Evolutionary conservation across 225 moss, liverwort and hornwort species (phyloP), one percentile per base, ranked within the genome.

Genomic region (Straminergon stramineum): DNA sequence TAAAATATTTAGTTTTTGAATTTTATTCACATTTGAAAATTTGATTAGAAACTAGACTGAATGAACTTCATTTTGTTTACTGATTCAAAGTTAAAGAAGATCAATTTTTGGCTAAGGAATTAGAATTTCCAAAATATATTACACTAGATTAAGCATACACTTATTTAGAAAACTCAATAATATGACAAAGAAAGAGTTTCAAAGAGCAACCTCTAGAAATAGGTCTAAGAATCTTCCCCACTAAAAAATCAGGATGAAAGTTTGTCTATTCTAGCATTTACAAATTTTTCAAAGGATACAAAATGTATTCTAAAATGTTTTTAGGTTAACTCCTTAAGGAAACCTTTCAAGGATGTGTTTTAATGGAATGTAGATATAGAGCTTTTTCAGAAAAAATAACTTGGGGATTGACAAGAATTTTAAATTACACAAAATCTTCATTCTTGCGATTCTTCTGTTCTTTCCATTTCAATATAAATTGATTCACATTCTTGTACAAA

Each of bases 1-100:
- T 17, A 74, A 30, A 75, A 18, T 30, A 75, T 30, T 75, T 15
- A 10, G 1, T 3, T 26, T 23, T 15, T 0, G 0, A 43, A 5
- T 9, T 15, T 41, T 34, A 39, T 41, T 7, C 7, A 69, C 23
- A 16, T 9, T 28, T 75, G 18, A 7, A 48, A 31, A 30, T 75
- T 75, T 48, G 18, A 48, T 0, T 48, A 75, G 48, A 31, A 31
- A 45, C 1, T 11, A 51, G 0, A 7, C 0, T 12, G 2, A 32
- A 13, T 20, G 20, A 32, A 52, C 4, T 75, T 45, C 7, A 75
- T 19, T 32, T 12, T 2, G 32, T 3, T 26, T 13, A 0, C 13
- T 21, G 5, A 0, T 5, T 34, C 7, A 0, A 32, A 32, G 8
- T 20, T 1, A 20, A 32, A 52, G 21, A 7, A 21, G 0, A 32